Evolutionary conservation across 2,329 filamentous ascomycete species (phyloP), one percentile per base, ranked within the genome.

Genomic region (Cordyceps pruinosa): DNA sequence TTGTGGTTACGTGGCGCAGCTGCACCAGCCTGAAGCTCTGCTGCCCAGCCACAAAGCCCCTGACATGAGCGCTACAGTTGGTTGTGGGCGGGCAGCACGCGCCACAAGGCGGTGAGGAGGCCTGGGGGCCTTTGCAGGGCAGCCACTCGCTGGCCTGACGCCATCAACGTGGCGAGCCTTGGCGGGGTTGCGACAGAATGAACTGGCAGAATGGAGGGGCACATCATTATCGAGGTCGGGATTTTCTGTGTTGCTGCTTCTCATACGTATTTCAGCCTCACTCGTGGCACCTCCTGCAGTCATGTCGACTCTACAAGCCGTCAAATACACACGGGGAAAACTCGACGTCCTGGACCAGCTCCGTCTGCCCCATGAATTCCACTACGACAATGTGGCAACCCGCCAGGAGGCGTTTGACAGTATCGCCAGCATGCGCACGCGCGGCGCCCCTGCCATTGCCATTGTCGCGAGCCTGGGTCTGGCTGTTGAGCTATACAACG

Each of bases 381-480:
- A 89, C 70, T 94, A 92, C 70, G 88, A 93, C 66, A 70, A 81
- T 61, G 82, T 93, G 54, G 79, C 79, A 30, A 88, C 82, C 12
- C 82, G 85, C 61, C 81, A 86, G 64, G 87, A 90, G 72, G 89
- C 88, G 37, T 94, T 90, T 74, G 86, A 90, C 69, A 89, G 87
- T 65, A 94, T 94, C 73, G 85, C 84, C 65, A 81, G 87, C 17
- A 94, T 94, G 89, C 75, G 85, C 49, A 84, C 87, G 7, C 84
- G 89, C 66, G 90, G 73, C 34, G 94, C 94, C 5, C 94, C 94
- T 0, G 94, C 94, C 46, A 99, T 99, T 70, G 94, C 94, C 45
- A 97, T 99, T 62, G 94, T 99, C n/a, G 94, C 94, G 23, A 89
- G 89, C 21, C 81, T 99, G 34, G 87, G 89, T 2, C 82, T 97